Evolutionary conservation across 176 grass and related monocot genomes (phyloP).

Genomic region (bread wheat (Triticum aestivum)): IWGSC_CS_RefSeq_v2.1 NC_057813.1:106750233-106750732

Average conservation of each 20-base stretch:
- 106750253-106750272: neutral
- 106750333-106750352: slow-evolving; percentile 69
- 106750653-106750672: neutral
- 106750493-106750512: neutral
- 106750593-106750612: slow-evolving; percentile 3
- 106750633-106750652: neutral
- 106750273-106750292: neutral
- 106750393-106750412: slow-evolving; percentile 45
- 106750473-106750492: neutral
- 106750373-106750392: slow-evolving; percentile 72
- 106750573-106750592: slow-evolving; percentile 45
- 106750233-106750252: neutral
- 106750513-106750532: slow-evolving; percentile 35
- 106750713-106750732: no score
- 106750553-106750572: slow-evolving; percentile 51
- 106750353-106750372: slow-evolving; percentile 61
- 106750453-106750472: neutral
- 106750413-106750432: slow-evolving; percentile 62
- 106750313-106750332: slow-evolving; percentile 59
- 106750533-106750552: slow-evolving; percentile 58
- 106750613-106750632: neutral
- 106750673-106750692: neutral
- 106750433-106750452: slow-evolving; percentile 55
- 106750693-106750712: no score
- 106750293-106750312: slow-evolving; percentile 43